phyloP scores from a whole-genome alignment of 176 grass and related monocot genomes.

The Metroxylon sagu region DNA sequence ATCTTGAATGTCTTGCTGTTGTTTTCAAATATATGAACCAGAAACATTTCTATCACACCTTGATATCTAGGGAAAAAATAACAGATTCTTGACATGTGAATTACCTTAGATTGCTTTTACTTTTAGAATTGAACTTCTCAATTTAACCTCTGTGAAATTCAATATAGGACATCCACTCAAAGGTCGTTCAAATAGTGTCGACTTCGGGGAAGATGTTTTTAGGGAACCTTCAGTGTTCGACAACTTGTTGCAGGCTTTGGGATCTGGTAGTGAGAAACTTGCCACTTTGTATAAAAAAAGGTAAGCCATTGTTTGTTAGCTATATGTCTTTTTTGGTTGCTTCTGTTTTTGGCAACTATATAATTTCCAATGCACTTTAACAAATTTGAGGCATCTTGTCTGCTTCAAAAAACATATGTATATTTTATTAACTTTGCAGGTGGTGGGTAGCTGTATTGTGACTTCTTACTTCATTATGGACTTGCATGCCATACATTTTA shows the following conservation, averaged over 20 bases:
- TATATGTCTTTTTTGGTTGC: background rate
- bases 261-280: slow-evolving; percentile 20
- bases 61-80: background rate
- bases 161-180: slow-evolving; percentile 12
- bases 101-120: background rate
- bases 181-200: slow-evolving; percentile 3
- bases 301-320: slow-evolving; percentile 6
- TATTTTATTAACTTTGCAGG: too few relatives aligned
- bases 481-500: too few relatives aligned
- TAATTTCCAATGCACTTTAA: background rate
- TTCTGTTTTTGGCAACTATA: background rate
- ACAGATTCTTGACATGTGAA: background rate
- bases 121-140: background rate
- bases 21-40: too few relatives aligned
- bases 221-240: slow-evolving; percentile 9
- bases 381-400: too few relatives aligned
- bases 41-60: background rate
- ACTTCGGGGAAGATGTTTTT: slow-evolving; percentile 6
- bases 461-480: too few relatives aligned
- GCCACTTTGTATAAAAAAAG: slow-evolving; percentile 25
- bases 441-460: too few relatives aligned
- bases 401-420: too few relatives aligned
- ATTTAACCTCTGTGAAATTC: slow-evolving; percentile 10
- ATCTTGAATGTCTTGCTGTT: too few relatives aligned
- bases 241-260: slow-evolving; percentile 25